Base-by-base conservation (phyloP, 2,329 filamentous ascomycete genomes). In the Xylariaceae sp. region DNA sequence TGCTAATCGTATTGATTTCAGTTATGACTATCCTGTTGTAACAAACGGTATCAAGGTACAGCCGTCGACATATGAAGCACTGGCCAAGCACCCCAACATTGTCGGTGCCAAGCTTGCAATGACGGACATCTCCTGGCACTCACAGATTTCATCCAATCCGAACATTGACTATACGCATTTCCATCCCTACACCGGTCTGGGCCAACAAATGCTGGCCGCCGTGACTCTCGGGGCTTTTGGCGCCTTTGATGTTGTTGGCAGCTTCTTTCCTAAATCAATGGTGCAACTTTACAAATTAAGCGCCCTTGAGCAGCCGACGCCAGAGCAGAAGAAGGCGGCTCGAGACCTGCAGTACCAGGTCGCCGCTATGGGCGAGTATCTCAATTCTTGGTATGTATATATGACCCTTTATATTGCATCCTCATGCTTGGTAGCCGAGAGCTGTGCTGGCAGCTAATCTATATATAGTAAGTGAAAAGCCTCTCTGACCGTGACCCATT, bases 61-160 rank as follows among this genome's bases (percentile, higher is more conserved):
- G 4, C 82, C 84, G 3, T 76, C 81, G 40, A 85, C 82, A 2
- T 86, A 85, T 66, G 79, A 72, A 20, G 67, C 59, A 5, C 77
- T 88, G 37, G 82, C 85, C 2, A 71, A 75, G 43, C 83, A 88
- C 66, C 78, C 80, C 26, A 87, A 86, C 59, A 87, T 88, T 52
- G 85, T 88, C 0, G 85, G 85, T 50, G 85, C 82, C 72, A 88
- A 89, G 71, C 81, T 88, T 67, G 53, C 57, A 66, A 87, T 83
- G 3, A 85, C 88, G 64, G 84, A 87, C 64, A 80, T 88, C 43
- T 84, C 83, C 24, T 78, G 82, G 61, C 84, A 87, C 68, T 76
- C 83, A 13, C 81, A 87, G 65, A 82, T 88, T 24, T 82, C 82
- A 5, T 77, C 82, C 1, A 80, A 82, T 58, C 84, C 84, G 0